These are phyloP conservation scores for Cryptosporidium ubiquitum DNA, from an alignment of 169 alveolate genomes.

Conservation along the genomic window DNA sequence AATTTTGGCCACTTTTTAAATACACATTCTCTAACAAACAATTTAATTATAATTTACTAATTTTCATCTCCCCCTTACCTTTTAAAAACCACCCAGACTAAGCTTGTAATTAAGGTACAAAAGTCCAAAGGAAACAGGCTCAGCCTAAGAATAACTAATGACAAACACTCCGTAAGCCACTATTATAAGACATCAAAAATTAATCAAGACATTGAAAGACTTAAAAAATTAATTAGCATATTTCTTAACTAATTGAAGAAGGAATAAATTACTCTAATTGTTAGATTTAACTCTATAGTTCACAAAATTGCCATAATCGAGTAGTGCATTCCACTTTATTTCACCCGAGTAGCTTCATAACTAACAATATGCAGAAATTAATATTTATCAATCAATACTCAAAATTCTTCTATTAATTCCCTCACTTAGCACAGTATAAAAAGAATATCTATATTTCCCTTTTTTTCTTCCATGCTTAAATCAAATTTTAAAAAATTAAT, in stretches of 20 bases:
- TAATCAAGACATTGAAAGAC: slow-evolving; percentile 40
- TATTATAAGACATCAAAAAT: slow-evolving; percentile 25
- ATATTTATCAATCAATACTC: not conserved
- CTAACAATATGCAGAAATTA: not conserved
- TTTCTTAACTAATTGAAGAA: slow-evolving; percentile 10
- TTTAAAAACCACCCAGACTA: slow-evolving; percentile 29
- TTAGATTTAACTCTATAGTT: not conserved
- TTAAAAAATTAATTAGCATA: slow-evolving; percentile 6
- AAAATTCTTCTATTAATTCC: not conserved
- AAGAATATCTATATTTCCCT: not conserved
- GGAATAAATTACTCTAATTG: not conserved
- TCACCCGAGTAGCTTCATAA: not conserved
- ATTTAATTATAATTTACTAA: not conserved
- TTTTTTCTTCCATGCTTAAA: not conserved
- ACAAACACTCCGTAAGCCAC: slow-evolving; percentile 56
- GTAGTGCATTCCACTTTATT: not conserved
- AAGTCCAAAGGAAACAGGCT: slow-evolving; percentile 57
- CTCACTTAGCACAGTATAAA: not conserved
- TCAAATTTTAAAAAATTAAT: not conserved
- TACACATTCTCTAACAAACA: not conserved
- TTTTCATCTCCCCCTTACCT: no score
- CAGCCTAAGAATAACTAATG: slow-evolving; percentile 33
- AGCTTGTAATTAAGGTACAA: slow-evolving; percentile 29
- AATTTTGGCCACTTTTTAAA: not conserved
- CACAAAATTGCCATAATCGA: not conserved